These are phyloP conservation scores for Fallopia convolvulus DNA, from an alignment of 148 eudicot genomes.

Conservation along the genomic window DNA sequence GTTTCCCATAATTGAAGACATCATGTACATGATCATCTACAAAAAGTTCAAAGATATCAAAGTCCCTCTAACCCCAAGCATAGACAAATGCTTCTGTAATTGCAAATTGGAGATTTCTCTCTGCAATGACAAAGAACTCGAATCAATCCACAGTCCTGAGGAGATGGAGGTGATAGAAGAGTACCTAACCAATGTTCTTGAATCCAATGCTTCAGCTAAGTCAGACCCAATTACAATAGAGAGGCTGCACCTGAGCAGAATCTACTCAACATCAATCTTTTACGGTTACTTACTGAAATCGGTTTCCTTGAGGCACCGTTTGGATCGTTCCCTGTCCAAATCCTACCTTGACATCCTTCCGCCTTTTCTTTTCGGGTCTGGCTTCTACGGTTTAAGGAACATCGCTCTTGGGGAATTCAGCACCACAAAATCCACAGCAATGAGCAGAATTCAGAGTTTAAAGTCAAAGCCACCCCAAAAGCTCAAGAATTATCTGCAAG, in stretches of 20 bases:
- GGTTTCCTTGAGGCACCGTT: conserved; percentile 48
- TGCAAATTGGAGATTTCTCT: conserved; percentile 66
- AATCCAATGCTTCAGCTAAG: conserved; percentile 40
- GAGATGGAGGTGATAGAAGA: conserved; percentile 54
- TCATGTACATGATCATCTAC: conserved; percentile 54
- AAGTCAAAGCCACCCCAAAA: conserved; percentile 17
- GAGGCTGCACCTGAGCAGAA: conserved; percentile 29
- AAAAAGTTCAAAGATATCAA: conserved; percentile 53
- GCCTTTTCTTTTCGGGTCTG: conserved; percentile 18
- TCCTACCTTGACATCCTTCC: conserved; percentile 15
- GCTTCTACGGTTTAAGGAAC: conserved; percentile 21
- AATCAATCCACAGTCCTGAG: conserved; percentile 64
- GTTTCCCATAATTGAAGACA: conserved; percentile 52
- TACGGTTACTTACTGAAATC: conserved; percentile 82
- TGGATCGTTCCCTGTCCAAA: conserved; percentile 36
- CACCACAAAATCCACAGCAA: conserved; percentile 18
- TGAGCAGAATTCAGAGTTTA: conserved; percentile 13
- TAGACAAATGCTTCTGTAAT: conserved; percentile 51
- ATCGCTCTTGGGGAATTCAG: conserved; percentile 21
- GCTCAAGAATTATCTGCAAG: conserved; percentile 42
- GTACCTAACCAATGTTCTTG: conserved; percentile 43
- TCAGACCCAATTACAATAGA: conserved; percentile 44
- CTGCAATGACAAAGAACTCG: conserved; percentile 64
- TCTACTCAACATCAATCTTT: conserved; percentile 48
- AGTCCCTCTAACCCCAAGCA: conserved; percentile 60